A percentile compares a stretch with the other conserved stretches of the same genome.
Conservation (phyloP, 2,329 filamentous ascomycete genomes). For the Fusarium sarcochroum region DNA sequence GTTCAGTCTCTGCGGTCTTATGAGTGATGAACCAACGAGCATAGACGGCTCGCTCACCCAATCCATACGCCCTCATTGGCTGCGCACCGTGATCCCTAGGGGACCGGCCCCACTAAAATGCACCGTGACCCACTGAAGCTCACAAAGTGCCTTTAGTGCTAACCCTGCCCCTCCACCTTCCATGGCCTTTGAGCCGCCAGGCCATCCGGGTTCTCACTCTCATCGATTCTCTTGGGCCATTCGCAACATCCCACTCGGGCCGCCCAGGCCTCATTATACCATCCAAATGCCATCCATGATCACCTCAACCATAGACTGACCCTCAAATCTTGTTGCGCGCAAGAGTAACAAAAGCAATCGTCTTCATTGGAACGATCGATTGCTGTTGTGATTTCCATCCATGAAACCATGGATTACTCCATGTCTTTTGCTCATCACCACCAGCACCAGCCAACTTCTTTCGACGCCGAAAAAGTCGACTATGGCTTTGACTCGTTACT, state of each 20-base stretch:
- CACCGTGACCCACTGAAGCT: conserved; percentile 25
- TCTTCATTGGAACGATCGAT: conserved; percentile 10
- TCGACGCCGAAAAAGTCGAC: conserved; percentile 49
- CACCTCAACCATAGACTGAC: conserved; percentile 9
- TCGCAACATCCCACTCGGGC: conserved; percentile 39
- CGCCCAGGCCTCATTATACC: conserved; percentile 22
- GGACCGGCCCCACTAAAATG: conserved; percentile 18
- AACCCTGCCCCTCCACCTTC: conserved; percentile 40
- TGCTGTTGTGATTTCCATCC: conserved; percentile 18
- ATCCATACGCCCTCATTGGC: conserved; percentile 34
- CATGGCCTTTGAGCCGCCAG: conserved; percentile 37
- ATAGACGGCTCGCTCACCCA: conserved; percentile 10
- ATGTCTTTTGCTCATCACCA: conserved; percentile 38
- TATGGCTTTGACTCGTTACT: conserved; percentile 51
- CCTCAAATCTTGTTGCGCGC: conserved; percentile 1
- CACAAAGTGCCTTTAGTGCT: conserved; percentile 34
- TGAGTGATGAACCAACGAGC: conserved; percentile 8
- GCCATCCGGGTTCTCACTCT: conserved; percentile 52
- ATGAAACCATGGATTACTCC: conserved; percentile 42
- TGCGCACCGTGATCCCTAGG: conserved; percentile 2
- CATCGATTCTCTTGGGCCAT: conserved; percentile 34
- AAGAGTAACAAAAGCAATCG: conserved; percentile 21
- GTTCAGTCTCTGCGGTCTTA: conserved; percentile 1
- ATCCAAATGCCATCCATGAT: conserved; percentile 31
- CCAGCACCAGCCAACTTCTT: conserved; percentile 38